Evolutionary conservation across 257 asterid genomes (phyloP), one percentile per base, ranked within the genome.

Genomic region (Fraxinus cuspidata): DNA sequence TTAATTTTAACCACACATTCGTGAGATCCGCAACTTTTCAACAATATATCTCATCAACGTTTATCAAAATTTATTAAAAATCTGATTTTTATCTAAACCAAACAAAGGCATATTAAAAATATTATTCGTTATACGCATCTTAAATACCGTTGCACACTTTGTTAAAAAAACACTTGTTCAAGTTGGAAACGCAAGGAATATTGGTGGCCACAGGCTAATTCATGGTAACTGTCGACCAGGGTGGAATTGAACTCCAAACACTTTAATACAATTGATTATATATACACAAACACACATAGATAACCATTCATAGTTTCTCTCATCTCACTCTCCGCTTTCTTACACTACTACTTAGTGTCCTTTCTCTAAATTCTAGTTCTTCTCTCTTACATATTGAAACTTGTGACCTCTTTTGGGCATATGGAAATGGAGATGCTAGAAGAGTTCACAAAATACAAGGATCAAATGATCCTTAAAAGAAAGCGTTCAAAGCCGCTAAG

Each of bases 401-500:
- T 28, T 9, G 27, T 1, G 5, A 16, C 42, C 56, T 4, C 42
- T 64, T 23, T 34, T 38, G 27, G 10, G 28, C 18, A 71, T 60
- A 80, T 83, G 86, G 77, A 81, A 44, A 67, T 86, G 77, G 83
- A 88, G 63, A 77, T 74, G 49, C 23, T 80, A 78, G 95, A 89
- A 21, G 91, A 89, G 31, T 82, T 91, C 8, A 78, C 90, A 0
- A 85, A 76, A 23, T 82, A 85, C 10, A 79, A 19, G 53, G 94
- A 90, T 72, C 93, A 77, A 8, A 40, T 79, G 70, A 76, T 89
- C 85, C 78, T 86, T 11, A 93, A 90, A 81, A 83, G 92, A 72
- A 93, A 87, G 79, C 92, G 96, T 6, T 84, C 85, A 40, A 91
- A 90, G 86, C 91, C 92, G 27, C 86, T 73, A 7, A 65, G 96